phyloP scores from a whole-genome alignment of 768 basidiomycete species.

The Leccinum longicurvipes region DNA sequence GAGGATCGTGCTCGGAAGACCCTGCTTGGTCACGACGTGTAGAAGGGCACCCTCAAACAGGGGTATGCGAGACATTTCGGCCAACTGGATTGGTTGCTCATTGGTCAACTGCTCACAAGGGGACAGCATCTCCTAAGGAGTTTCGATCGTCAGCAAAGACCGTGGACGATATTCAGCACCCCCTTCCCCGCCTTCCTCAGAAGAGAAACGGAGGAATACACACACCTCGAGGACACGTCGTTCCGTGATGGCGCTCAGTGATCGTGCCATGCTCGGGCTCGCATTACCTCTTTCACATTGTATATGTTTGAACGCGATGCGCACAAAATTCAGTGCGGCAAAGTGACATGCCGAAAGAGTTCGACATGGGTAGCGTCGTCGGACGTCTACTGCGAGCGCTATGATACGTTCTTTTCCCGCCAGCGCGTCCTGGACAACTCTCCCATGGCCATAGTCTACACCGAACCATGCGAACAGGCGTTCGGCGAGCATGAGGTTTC shows the following conservation, averaged over 20 bases:
- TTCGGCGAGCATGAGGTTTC: conserved; percentile 11
- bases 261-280: conserved; percentile 3
- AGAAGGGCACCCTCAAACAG: conserved; percentile 42
- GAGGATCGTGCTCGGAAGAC: conserved; percentile 33
- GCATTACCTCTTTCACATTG: conserved; percentile 3
- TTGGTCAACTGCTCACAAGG: conserved; percentile 51
- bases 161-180: background rate
- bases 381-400: conserved; percentile 39
- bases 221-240: conserved; percentile 21
- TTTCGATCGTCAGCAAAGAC: background rate
- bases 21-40: conserved; percentile 35
- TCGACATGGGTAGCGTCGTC: conserved; percentile 41
- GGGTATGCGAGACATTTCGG: conserved; percentile 47
- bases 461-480: conserved; percentile 15
- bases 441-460: conserved; percentile 2
- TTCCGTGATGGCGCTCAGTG: conserved; percentile 13
- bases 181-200: background rate
- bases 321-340: conserved; percentile 59
- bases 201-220: background rate
- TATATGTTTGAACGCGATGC: conserved; percentile 38
- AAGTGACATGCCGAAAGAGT: conserved; percentile 52
- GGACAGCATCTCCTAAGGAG: conserved; percentile 45
- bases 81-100: conserved; percentile 45
- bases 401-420: conserved; percentile 40
- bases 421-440: conserved; percentile 19